Percentiles rank a stretch among this genome's conserved stretches.
Conservation (phyloP, 768 basidiomycete species). For the Lactifluus pinguis region DNA sequence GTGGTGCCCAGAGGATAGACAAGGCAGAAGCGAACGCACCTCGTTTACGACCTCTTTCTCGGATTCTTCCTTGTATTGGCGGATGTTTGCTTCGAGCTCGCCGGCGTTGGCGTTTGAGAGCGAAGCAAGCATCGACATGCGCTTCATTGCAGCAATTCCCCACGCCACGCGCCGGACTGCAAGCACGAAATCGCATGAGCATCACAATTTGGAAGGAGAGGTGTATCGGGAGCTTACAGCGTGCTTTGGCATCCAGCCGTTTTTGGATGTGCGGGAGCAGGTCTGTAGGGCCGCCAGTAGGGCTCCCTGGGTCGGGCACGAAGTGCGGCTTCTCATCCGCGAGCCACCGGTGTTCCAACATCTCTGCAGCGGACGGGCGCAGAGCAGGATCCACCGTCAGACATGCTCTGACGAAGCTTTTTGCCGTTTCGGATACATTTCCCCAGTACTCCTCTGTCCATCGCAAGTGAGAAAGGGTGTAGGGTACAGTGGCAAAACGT, state of each 20-base stretch:
- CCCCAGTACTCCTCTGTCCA: constrained; percentile 70
- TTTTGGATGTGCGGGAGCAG: constrained; percentile 85
- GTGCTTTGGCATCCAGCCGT: constrained; percentile 70
- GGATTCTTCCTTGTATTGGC: constrained; percentile 72
- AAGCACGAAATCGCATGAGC: constrained; percentile 6
- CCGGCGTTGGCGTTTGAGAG: constrained; percentile 33
- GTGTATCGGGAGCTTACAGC: constrained; percentile 8
- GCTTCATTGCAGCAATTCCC: constrained; percentile 77
- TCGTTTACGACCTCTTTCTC: constrained; percentile 38
- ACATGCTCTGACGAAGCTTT: constrained; percentile 73
- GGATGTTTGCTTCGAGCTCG: constrained; percentile 49
- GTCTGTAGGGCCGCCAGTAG: constrained; percentile 57
- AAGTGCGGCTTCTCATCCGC: constrained; percentile 59
- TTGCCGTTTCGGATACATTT: constrained; percentile 75
- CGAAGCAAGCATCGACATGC: constrained; percentile 56
- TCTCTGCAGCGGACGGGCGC: constrained; percentile 72
- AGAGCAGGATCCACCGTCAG: constrained; percentile 73
- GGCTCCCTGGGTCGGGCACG: constrained; percentile 50
- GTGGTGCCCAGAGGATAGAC: neutral
- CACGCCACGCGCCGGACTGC: constrained; percentile 83
- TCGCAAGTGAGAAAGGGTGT: neutral
- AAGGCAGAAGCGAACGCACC: constrained; percentile 9
- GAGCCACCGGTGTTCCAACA: constrained; percentile 77
- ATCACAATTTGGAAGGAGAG: neutral
- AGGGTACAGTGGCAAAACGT: constrained; percentile 11